phyloP scores from a whole-genome alignment of 257 asterid genomes.

The Apocynum venetum region DNA sequence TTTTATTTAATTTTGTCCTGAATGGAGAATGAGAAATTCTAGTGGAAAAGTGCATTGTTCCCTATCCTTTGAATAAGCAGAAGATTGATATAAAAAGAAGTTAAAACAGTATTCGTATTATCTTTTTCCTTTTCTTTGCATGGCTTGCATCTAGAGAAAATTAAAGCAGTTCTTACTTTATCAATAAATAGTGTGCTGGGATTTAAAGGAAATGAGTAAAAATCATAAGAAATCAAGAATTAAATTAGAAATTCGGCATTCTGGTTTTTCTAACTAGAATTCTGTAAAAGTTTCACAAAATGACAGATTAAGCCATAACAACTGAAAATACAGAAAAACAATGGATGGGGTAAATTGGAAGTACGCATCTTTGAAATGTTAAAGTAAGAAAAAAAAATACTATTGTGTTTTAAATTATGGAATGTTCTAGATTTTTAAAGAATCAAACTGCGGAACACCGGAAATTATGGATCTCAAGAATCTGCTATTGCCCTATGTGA shows the following conservation, averaged over 20 bases:
- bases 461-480: not conserved
- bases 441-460: no score
- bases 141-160: not conserved
- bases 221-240: not conserved
- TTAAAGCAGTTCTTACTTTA: not conserved
- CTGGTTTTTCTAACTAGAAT: not conserved
- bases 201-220: not conserved
- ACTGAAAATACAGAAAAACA: not conserved
- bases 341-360: not conserved
- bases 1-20: not conserved
- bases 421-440: not conserved
- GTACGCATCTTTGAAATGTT: not conserved
- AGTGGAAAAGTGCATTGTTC: not conserved
- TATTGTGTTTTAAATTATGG: not conserved
- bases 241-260: not conserved
- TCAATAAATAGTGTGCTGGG: not conserved
- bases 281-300: not conserved
- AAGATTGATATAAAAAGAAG: not conserved
- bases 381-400: not conserved
- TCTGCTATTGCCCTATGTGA: not conserved
- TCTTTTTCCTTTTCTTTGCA: not conserved
- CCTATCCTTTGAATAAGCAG: not conserved
- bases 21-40: not conserved
- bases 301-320: not conserved
- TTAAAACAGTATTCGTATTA: no score